Conservation (phyloP, 2,329 filamentous ascomycete species). For the Paecilomyces fulvus region DNA sequence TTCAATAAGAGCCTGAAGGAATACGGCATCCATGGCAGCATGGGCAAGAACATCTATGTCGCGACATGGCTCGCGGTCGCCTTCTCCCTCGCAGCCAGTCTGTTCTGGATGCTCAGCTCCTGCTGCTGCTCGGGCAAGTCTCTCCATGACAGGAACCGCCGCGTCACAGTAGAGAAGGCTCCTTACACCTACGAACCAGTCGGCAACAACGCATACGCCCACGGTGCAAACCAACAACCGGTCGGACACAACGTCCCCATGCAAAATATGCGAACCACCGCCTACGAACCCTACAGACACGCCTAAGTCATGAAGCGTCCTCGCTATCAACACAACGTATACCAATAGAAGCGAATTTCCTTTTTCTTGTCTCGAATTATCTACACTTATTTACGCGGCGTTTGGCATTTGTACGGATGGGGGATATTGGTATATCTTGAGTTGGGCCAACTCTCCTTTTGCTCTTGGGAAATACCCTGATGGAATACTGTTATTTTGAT, state of each 20-base stretch:
- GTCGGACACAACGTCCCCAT: not conserved
- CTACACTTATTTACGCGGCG: not conserved
- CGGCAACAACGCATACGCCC: slow-evolving; percentile 21
- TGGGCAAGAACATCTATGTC: slow-evolving; percentile 63
- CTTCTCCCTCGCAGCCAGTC: slow-evolving; percentile 62
- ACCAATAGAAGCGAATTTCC: not conserved
- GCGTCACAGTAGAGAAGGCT: slow-evolving; percentile 49
- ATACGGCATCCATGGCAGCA: slow-evolving; percentile 59
- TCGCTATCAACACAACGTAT: not conserved
- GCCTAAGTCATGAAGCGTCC: not conserved
- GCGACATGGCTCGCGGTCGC: slow-evolving; percentile 71
- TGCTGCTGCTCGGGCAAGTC: slow-evolving; percentile 79
- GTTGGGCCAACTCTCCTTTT: not conserved
- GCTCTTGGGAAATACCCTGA: no score
- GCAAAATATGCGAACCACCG: not conserved
- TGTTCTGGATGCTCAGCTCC: slow-evolving; percentile 87
- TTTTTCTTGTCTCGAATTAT: not conserved
- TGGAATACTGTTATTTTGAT: not conserved
- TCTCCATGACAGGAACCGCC: slow-evolving; percentile 32
- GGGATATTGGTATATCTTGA: not conserved
- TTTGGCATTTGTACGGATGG: not conserved
- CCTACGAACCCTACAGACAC: not conserved
- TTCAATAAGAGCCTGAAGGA: slow-evolving; percentile 58
- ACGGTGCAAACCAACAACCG: not conserved
- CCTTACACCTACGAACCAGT: slow-evolving; percentile 55